Evolutionary conservation across 305 asterid genomes (phyloP).

Genomic region (Fraxinus sp.): DNA sequence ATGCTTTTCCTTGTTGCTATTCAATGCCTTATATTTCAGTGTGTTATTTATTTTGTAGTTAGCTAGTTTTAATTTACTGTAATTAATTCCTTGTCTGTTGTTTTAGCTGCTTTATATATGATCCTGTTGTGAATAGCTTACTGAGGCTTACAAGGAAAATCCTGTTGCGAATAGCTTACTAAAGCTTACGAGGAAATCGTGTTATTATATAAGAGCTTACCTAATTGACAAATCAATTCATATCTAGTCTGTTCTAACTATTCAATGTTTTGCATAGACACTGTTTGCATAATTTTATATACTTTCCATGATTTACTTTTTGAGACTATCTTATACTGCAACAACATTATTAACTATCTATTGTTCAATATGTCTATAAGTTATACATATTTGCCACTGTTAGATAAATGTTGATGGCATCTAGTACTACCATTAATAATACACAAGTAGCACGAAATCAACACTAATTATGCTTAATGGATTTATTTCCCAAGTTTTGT

Average conservation of each 20-base stretch:
- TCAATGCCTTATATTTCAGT: neutral
- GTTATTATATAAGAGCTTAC: neutral
- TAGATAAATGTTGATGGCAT: neutral
- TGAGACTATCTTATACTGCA: neutral
- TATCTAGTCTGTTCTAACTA: neutral
- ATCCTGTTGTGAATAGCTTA: neutral
- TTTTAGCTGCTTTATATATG: too few species aligned
- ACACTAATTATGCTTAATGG: neutral
- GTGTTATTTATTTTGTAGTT: neutral
- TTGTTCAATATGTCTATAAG: neutral
- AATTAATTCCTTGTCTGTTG: neutral
- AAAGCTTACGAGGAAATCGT: neutral
- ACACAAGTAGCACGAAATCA: neutral
- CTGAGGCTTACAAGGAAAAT: neutral
- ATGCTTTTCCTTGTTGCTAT: neutral
- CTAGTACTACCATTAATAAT: neutral
- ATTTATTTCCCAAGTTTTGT: neutral
- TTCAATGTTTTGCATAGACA: neutral
- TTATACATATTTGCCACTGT: neutral
- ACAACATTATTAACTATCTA: neutral
- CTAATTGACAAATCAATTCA: neutral
- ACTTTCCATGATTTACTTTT: too few species aligned
- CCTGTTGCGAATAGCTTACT: neutral
- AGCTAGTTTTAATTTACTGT: neutral
- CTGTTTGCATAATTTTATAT: neutral